phyloP scores from a whole-genome alignment of 768 basidiomycete genomes.

The Agaricus blazei region DNA sequence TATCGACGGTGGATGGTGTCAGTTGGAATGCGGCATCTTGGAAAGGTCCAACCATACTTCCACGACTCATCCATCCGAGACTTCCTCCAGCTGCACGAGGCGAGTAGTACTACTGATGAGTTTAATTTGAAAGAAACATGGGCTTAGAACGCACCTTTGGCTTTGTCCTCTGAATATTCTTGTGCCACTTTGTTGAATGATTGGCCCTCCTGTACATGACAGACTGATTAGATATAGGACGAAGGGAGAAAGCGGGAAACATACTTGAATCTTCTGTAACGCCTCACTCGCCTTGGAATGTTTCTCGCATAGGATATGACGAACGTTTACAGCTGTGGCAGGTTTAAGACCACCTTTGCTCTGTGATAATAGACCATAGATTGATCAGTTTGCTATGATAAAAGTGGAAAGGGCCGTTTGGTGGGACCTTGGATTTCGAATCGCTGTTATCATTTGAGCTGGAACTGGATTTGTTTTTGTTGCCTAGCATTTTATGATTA shows the following conservation, averaged over 20 bases:
- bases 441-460: conserved; percentile 22
- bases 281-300: conserved; percentile 78
- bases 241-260: neutral
- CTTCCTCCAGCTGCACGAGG: conserved; percentile 65
- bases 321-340: conserved; percentile 79
- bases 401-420: no score
- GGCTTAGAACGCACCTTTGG: conserved; percentile 51
- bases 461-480: conserved; percentile 26
- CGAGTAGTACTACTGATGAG: neutral
- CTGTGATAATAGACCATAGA: conserved; percentile 18
- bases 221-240: neutral
- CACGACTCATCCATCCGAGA: conserved; percentile 82
- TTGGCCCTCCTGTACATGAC: conserved; percentile 52
- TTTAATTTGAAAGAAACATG: neutral
- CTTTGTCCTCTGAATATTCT: conserved; percentile 89
- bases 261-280: conserved; percentile 71
- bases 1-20: conserved; percentile 75
- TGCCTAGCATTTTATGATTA: conserved; percentile 26
- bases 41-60: conserved; percentile 86
- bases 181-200: conserved; percentile 86
- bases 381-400: neutral
- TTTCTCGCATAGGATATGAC: conserved; percentile 87
- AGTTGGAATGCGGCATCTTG: conserved; percentile 88
- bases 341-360: conserved; percentile 63
- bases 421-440: conserved; percentile 32